phyloP scores from a whole-genome alignment of 2,329 filamentous ascomycete genomes.

The Zymoseptoria passerinii region DNA sequence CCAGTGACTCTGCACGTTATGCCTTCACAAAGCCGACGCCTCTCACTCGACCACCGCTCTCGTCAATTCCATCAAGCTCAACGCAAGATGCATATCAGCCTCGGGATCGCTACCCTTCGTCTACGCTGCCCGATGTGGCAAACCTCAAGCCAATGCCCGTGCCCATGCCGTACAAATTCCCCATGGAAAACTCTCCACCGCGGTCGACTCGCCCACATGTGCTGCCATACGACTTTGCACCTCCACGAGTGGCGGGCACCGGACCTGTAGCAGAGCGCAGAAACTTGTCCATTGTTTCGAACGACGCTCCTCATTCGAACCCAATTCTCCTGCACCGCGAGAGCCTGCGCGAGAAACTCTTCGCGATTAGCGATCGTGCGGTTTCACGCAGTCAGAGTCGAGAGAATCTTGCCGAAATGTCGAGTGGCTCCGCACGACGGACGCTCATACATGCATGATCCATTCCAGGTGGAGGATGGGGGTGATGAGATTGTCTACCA shows the following conservation, averaged over 20 bases:
- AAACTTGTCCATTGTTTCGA: background rate
- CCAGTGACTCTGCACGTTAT: background rate
- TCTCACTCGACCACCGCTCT: too few relatives aligned
- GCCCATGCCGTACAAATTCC: background rate
- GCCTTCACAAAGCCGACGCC: background rate
- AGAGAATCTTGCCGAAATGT: constrained; percentile 13
- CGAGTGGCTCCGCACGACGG: constrained; percentile 7
- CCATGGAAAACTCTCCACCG: background rate
- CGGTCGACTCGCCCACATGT: background rate
- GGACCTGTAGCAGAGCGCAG: background rate
- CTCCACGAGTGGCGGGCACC: background rate
- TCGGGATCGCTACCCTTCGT: too few relatives aligned
- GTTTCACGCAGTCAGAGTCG: constrained; percentile 23
- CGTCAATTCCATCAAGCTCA: too few relatives aligned
- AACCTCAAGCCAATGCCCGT: background rate
- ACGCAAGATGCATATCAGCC: too few relatives aligned
- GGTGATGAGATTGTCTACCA: background rate
- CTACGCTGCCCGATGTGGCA: too few relatives aligned
- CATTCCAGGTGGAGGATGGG: constrained; percentile 14
- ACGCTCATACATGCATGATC: constrained; percentile 27
- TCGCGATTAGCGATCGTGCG: constrained; percentile 23
- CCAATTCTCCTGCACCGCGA: constrained; percentile 10
- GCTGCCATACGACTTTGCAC: background rate
- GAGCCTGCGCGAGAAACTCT: constrained; percentile 23
- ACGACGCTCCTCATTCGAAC: constrained; percentile 1